A percentile compares a stretch with the other conserved stretches of the same genome.
phyloP scores from a whole-genome alignment of 2,329 filamentous ascomycete species.

The Fusarium pininemorale region DNA sequence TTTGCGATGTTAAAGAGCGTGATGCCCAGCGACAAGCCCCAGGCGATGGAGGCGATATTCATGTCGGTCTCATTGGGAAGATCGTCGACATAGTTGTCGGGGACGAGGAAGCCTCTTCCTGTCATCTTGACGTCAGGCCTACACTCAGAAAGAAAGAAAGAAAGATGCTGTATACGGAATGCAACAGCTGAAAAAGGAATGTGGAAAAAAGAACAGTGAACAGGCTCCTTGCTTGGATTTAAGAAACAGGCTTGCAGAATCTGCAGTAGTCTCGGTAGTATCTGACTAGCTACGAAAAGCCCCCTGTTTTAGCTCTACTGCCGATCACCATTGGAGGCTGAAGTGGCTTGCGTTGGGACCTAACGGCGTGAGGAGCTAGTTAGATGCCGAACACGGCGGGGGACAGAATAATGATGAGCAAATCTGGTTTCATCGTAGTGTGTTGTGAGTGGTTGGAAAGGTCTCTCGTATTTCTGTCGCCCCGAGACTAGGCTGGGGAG shows the following conservation, averaged over 20 bases:
- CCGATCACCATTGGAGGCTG: neutral
- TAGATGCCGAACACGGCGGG: neutral
- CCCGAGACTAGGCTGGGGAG: neutral
- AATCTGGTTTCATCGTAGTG: neutral
- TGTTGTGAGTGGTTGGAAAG: neutral
- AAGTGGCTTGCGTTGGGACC: neutral
- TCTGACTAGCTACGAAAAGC: neutral
- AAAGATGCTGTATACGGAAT: no score
- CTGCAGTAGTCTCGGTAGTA: constrained; percentile 4
- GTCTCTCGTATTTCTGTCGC: neutral
- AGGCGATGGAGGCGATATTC: constrained; percentile 43
- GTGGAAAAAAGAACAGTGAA: neutral
- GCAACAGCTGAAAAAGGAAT: neutral
- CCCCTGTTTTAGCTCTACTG: constrained; percentile 2
- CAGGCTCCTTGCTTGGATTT: neutral
- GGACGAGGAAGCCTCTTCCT: constrained; percentile 35
- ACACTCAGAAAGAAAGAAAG: no score
- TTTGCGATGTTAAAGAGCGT: constrained; percentile 39
- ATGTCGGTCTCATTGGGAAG: constrained; percentile 36
- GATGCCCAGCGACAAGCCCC: constrained; percentile 41
- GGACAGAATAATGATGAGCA: neutral
- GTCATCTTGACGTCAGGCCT: constrained; percentile 18
- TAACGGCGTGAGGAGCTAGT: neutral
- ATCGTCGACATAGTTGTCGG: constrained; percentile 28
- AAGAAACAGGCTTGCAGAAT: constrained; percentile 2